phyloP scores from a whole-genome alignment of 164 flowering plant species.

The Annona squamosa region DNA sequence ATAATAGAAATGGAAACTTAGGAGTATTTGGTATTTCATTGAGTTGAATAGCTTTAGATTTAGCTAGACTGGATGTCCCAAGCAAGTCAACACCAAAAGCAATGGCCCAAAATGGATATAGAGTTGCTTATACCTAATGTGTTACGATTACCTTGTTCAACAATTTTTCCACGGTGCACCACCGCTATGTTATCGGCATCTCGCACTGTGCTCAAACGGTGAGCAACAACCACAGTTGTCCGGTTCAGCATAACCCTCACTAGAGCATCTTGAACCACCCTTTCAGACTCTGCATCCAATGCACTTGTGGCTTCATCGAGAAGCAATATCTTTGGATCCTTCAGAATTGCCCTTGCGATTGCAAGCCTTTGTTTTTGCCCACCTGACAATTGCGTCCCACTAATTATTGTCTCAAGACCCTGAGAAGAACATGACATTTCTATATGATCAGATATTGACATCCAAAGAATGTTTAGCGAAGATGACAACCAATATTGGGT shows the following conservation, averaged over 20 bases:
- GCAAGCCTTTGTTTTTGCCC: constrained; percentile 83
- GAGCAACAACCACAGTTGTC: constrained; percentile 72
- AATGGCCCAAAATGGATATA: background rate
- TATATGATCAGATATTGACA: background rate
- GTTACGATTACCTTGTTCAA: constrained; percentile 45
- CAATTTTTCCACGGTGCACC: constrained; percentile 52
- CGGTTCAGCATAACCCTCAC: constrained; percentile 41
- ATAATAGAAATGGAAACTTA: background rate
- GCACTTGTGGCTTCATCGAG: constrained; percentile 86
- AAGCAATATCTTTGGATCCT: constrained; percentile 67
- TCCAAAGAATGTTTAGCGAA: background rate
- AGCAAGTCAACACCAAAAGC: background rate
- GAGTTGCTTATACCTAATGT: background rate
- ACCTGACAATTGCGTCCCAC: constrained; percentile 73
- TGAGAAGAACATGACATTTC: constrained; percentile 4
- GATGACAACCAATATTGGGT: background rate
- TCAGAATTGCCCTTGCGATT: constrained; percentile 72
- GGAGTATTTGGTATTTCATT: background rate
- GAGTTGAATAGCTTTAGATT: background rate
- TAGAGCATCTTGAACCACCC: constrained; percentile 62
- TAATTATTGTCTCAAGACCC: constrained; percentile 73
- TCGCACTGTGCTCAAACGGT: constrained; percentile 59
- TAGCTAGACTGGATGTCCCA: background rate
- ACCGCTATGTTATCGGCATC: constrained; percentile 60
- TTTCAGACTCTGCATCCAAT: constrained; percentile 62